Evolutionary conservation across 306 rosid species (phyloP), one percentile per base, ranked within the genome.

Genomic region (Vigna reflexopilosa): DNA sequence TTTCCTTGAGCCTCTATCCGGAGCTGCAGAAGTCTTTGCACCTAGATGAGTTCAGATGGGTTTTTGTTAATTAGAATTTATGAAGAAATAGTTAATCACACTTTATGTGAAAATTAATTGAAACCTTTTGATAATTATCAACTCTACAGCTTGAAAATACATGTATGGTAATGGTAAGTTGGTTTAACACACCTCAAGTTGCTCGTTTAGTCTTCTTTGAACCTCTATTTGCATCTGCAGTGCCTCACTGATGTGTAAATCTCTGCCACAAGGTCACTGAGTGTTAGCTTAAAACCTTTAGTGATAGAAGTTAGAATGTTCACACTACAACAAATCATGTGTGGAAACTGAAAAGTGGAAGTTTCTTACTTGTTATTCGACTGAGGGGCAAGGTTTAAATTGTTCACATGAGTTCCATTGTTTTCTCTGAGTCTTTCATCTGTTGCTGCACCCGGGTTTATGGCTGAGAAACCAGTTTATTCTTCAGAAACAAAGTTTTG

Each of bases 141-240:
- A 14, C 5, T 40, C 45, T 30, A 61, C 17, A 9, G 38, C 50
- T 24, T 36, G 44, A 75, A 48, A 50, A n/a, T 52, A 48, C 73
- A 40, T 77, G 75, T 78, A 77, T 52, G 63, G 19, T 51, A 74
- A 77, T 30, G 70, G 15, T 42, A 54, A 36, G 64, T 38, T 45
- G 17, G 44, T 28, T 44, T 57, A 10, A 28, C 85, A 47, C 84
- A 93, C 98, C 97, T 93, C 98, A 42, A 93, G 95, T 67, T 93
- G 98, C 67, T 91, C 95, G 73, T 93, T 93, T 64, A 93, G 82
- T 80, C 97, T 91, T 88, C 94, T 91, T 70, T 93, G 98, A 58
- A 91, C 98, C 83, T 91, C 98, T 38, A 93, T 91, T 75, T 93
- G 98, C 93, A 93, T 88, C 66, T 93, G 91, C 57, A 91, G 91